Base-by-base conservation (phyloP, 2,329 filamentous ascomycete genomes). In the Ceratocystis huliohia region DNA sequence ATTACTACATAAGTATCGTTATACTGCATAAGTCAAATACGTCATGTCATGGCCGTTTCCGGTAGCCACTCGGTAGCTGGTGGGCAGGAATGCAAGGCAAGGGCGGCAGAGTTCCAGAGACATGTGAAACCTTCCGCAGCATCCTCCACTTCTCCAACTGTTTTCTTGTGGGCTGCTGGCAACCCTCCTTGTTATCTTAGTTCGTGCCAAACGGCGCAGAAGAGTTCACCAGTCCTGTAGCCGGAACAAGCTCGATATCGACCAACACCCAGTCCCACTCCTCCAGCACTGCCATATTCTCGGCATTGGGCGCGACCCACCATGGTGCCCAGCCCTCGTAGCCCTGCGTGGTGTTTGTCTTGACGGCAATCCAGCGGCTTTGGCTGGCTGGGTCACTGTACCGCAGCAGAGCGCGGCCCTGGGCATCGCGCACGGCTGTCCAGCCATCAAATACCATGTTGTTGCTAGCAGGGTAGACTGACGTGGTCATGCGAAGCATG, bases 301-400 rank as follows among this genome's bases (percentile, higher is more conserved):
- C 64, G 13, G 20, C 64, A 1, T 28, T 64, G 22, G 61, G 59
- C 10, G 50, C 57, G 5, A 68, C 66, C 66, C 66, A 68, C 66
- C 66, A 68, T 61, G 66, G 66, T 25, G 59, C 66, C 66, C 66
- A 68, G 37, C 59, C 66, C n/a, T 61, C 46, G 20, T 48, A 65
- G 28, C 66, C 66, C 45, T 68, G 45, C 25, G 64, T 66, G 5
- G 66, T 66, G 28, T 68, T 68, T 44, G 59, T 68, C 61, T 63
- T 63, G n/a, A 68, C 66, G 5, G 66, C 66, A 7, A 68, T 66
- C 66, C 66, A 68, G 50, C 62, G 63, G 56, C 61, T 61, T 4
- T 53, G 22, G 20, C 30, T 44, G 4, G 59, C 61, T n/a, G 37
- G 22, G 50, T 67, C 63, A 20, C 41, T 20, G 30, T 68, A 68